Base-by-base conservation (phyloP, 257 asterid genomes). In the Coffea canephora region DNA sequence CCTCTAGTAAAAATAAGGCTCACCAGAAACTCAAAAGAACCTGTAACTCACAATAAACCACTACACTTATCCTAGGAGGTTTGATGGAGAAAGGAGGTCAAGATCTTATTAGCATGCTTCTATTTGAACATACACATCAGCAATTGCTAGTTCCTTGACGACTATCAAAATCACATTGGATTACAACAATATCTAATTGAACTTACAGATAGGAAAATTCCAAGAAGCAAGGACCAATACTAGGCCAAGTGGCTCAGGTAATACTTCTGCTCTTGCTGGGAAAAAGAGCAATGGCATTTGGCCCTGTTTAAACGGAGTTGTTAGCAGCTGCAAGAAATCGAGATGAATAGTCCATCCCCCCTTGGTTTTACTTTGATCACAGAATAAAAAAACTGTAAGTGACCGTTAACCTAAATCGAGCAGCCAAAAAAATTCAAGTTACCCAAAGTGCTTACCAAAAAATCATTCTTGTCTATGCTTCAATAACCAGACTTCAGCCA, bases 161-260 rank as follows among this genome's bases (percentile, higher is more conserved):
- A 8, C 6, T 18, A 21, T 54, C 50, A 67, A 23, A 10, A 15
- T 49, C 21, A 23, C 21, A 46, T 34, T 59, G n/a, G 46, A 62
- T 27, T 43, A 41, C 0, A 16, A 27, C 43, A 61, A 62, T 9
- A 62, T 68, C 66, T 34, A 59, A 81, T 41, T 57, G 76, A 79
- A 89, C 98, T 90, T 85, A 95, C 99, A 87, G 76, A 93, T 86
- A 45, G 99, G 98, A 72, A 87, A 95, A 84, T 95, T 95, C 97
- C 98, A 95, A 41, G 96, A 89, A 19, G 91, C 89, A 70, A 95
- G 80, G 82, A 95, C 86, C 82, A 95, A 92, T n/a, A 93, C 95
- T 14, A 91, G 88, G 67, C 98, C 98, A 71, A 89, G 90, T 77
- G 99, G 99, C 89, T 95, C 99, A 1, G 98, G 94, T 76, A 93